Evolutionary conservation across 352 stramenopile genomes (phyloP).

Genomic region (Phytopythium litorale): DNA sequence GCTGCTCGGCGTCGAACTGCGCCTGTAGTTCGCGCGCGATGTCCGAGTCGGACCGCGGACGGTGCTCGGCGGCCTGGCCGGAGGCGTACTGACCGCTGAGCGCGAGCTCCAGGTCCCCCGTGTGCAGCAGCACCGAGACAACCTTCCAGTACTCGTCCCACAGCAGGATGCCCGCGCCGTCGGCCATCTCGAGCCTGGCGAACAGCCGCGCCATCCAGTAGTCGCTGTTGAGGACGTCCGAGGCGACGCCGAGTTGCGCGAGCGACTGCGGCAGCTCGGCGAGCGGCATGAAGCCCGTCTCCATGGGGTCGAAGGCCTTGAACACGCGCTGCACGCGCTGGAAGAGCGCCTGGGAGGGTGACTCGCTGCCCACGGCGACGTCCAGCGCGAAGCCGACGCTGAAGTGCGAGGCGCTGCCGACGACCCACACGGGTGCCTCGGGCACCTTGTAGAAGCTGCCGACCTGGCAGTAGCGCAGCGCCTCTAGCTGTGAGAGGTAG

Average conservation of each 20-base stretch:
- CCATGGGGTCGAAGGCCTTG: slow-evolving; percentile 82
- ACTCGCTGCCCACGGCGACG: slow-evolving; percentile 48
- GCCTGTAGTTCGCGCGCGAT: slow-evolving; percentile 65
- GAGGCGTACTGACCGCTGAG: slow-evolving; percentile 42
- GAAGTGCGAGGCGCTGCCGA: slow-evolving; percentile 90
- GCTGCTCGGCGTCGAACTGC: slow-evolving; percentile 64
- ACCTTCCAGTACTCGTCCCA: slow-evolving; percentile 93
- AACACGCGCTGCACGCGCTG: slow-evolving; percentile 88
- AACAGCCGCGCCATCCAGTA: slow-evolving; percentile 66
- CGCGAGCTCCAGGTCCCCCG: slow-evolving; percentile 59
- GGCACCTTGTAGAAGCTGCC: slow-evolving; percentile 90
- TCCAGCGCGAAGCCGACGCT: slow-evolving; percentile 84
- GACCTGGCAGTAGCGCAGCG: slow-evolving; percentile 88
- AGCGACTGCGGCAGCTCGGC: slow-evolving; percentile 56
- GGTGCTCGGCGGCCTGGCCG: slow-evolving; percentile 1
- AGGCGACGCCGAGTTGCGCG: slow-evolving; percentile 54
- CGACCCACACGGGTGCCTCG: slow-evolving; percentile 85
- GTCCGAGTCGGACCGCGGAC: slow-evolving; percentile 64
- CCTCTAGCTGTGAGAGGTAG: slow-evolving; percentile 90
- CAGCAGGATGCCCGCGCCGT: slow-evolving; percentile 85
- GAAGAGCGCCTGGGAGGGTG: slow-evolving; percentile 69
- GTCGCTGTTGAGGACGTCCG: slow-evolving; percentile 46
- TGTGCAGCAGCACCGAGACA: slow-evolving; percentile 73
- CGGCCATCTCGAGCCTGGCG: slow-evolving; percentile 47
- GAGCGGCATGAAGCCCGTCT: slow-evolving; percentile 86